A percentile compares a stretch with the other conserved stretches of the same genome.
These are phyloP conservation scores for Plantago coronopus DNA, from an alignment of 305 asterid genomes.

Conservation along the genomic window DNA sequence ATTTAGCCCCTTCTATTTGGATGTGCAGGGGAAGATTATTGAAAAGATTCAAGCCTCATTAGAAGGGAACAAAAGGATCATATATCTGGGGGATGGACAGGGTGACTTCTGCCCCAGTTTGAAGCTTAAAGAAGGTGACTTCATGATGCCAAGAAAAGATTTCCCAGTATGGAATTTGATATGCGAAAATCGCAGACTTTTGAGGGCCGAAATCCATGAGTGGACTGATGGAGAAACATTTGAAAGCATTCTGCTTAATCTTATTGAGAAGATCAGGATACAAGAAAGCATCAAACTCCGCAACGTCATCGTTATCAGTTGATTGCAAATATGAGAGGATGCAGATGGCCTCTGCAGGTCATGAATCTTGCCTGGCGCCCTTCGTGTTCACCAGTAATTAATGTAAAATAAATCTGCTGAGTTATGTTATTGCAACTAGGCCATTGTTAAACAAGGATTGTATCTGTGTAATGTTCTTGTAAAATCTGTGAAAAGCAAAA, in stretches of 20 bases:
- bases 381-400: conserved; percentile 30
- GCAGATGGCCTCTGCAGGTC: conserved; percentile 30
- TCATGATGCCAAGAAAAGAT: too few species aligned
- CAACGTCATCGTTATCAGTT: too few species aligned
- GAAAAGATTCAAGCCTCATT: conserved; percentile 4
- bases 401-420: too few species aligned
- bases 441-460: too few species aligned
- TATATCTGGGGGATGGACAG: conserved; percentile 75
- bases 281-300: conserved; percentile 29
- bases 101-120: conserved; percentile 82
- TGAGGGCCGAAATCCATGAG: conserved; percentile 56
- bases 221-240: conserved; percentile 70
- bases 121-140: conserved; percentile 56
- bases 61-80: conserved; percentile 30
- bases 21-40: not conserved
- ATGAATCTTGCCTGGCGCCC: conserved; percentile 37
- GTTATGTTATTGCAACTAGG: too few species aligned
- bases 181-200: conserved; percentile 31
- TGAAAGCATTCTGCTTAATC: conserved; percentile 37
- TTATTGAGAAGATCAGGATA: conserved; percentile 38
- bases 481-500: too few species aligned
- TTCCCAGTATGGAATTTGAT: conserved; percentile 79
- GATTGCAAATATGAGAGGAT: conserved; percentile 53
- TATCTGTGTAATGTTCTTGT: too few species aligned
- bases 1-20: not conserved